phyloP scores from a whole-genome alignment of 2,329 filamentous ascomycete genomes.

The Hirsutella rhossiliensis region DNA sequence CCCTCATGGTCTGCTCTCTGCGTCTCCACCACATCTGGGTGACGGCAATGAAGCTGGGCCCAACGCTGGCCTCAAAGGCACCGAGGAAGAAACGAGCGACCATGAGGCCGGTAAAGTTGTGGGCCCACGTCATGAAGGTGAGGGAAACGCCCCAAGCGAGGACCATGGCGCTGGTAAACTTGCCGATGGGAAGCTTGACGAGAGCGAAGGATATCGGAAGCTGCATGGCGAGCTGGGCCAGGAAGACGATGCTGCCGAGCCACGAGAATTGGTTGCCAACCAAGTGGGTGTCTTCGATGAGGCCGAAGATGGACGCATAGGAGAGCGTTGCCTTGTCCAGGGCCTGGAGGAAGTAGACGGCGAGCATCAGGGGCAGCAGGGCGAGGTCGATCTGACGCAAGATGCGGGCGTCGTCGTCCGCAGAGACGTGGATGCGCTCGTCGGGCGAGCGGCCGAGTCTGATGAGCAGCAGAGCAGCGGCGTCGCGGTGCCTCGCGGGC shows the following conservation, averaged over 20 bases:
- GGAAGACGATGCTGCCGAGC: conserved; percentile 48
- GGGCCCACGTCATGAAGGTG: conserved; percentile 37
- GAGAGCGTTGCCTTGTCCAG: conserved; percentile 50
- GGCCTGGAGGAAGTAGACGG: conserved; percentile 51
- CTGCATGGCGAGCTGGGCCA: conserved; percentile 48
- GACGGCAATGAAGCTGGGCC: conserved; percentile 42
- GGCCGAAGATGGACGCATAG: conserved; percentile 52
- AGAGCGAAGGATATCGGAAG: conserved; percentile 42
- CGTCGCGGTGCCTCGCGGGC: conserved; percentile 19
- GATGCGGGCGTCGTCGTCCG: conserved; percentile 21
- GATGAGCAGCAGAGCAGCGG: conserved; percentile 32
- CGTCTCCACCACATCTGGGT: conserved; percentile 52
- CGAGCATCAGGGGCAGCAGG: conserved; percentile 35
- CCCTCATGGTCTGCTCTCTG: conserved; percentile 43
- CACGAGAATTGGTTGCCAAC: conserved; percentile 46
- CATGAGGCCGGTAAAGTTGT: conserved; percentile 35
- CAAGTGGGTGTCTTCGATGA: conserved; percentile 45
- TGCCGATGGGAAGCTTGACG: conserved; percentile 48
- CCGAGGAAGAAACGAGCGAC: conserved; percentile 43
- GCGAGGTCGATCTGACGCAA: conserved; percentile 27
- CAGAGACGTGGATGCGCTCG: conserved; percentile 17
- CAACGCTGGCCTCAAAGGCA: conserved; percentile 36
- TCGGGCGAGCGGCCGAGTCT: conserved; percentile 23
- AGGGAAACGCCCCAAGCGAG: conserved; percentile 42
- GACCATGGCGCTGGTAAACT: conserved; percentile 46